Conservation (phyloP, 768 basidiomycete genomes). For the Boletus vinaceobasis region DNA sequence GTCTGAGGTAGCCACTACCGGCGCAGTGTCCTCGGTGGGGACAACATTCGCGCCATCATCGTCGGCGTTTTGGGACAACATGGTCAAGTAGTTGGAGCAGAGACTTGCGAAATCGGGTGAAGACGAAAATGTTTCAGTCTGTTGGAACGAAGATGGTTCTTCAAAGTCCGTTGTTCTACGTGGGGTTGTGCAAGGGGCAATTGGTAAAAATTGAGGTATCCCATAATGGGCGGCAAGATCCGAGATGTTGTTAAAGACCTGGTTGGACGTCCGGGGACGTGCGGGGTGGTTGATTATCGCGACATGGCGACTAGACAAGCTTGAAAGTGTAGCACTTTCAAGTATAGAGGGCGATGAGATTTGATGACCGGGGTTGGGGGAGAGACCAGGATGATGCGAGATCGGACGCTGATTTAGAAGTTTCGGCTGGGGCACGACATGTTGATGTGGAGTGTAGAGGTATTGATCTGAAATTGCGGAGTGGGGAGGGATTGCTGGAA, state of each 20-base stretch:
- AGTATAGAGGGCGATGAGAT: slow-evolving; percentile 35
- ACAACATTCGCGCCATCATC: slow-evolving; percentile 37
- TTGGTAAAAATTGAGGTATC: slow-evolving; percentile 68
- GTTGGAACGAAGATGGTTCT: slow-evolving; percentile 30
- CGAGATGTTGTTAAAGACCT: slow-evolving; percentile 60
- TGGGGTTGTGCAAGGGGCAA: slow-evolving; percentile 59
- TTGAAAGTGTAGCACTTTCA: slow-evolving; percentile 58
- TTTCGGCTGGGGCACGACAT: slow-evolving; percentile 40
- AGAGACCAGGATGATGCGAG: slow-evolving; percentile 35
- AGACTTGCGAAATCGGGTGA: slow-evolving; percentile 43
- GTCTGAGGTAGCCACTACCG: slow-evolving; percentile 18
- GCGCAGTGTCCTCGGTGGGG: slow-evolving; percentile 26
- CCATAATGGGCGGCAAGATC: slow-evolving; percentile 78
- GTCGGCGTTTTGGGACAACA: slow-evolving; percentile 54
- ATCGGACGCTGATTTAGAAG: slow-evolving; percentile 48
- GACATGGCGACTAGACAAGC: slow-evolving; percentile 50
- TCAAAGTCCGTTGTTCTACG: slow-evolving; percentile 37
- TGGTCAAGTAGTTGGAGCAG: slow-evolving; percentile 62
- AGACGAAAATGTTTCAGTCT: slow-evolving; percentile 22
- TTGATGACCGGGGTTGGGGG: slow-evolving; percentile 39
- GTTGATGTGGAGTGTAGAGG: slow-evolving; percentile 34
- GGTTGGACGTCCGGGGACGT: slow-evolving; percentile 67
- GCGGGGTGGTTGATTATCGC: slow-evolving; percentile 48
- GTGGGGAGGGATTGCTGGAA: slow-evolving; percentile 26
- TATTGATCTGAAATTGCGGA: slow-evolving; percentile 49